Evolutionary conservation across 768 basidiomycete genomes (phyloP).

Genomic region (Boletus rubescentipes): DNA sequence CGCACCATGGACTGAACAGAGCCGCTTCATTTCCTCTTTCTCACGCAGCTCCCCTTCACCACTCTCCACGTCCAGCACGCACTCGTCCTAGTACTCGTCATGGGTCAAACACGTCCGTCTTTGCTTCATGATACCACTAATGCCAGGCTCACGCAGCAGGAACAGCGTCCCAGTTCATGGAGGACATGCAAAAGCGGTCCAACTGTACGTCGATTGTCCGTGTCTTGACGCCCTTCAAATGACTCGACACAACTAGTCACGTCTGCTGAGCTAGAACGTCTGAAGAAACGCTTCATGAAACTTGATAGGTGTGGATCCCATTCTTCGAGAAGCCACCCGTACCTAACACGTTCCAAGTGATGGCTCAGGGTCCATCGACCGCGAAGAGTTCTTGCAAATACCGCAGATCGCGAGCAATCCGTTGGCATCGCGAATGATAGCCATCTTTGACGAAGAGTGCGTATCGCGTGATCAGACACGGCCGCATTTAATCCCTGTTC

Average conservation of each 20-base stretch:
- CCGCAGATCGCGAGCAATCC: constrained; percentile 99
- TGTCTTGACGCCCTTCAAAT: background rate
- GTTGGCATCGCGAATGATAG: constrained; percentile 95
- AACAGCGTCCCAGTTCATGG: constrained; percentile 90
- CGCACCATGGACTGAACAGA: constrained; percentile 17
- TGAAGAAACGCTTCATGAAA: constrained; percentile 99
- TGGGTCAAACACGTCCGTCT: constrained; percentile 84
- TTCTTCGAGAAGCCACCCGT: background rate
- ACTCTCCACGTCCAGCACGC: background rate
- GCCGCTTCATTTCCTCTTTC: constrained; percentile 12
- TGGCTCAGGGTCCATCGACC: constrained; percentile 96
- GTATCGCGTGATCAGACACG: constrained; percentile 34
- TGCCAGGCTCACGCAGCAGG: constrained; percentile 6
- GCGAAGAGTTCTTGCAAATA: constrained; percentile 98
- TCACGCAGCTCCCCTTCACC: constrained; percentile 17
- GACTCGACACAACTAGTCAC: constrained; percentile 65
- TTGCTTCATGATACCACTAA: background rate
- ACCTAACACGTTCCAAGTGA: constrained; percentile 51
- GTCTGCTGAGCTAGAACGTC: constrained; percentile 85
- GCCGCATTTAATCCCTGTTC: background rate
- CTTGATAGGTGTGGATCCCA: constrained; percentile 71
- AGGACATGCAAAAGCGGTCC: constrained; percentile 95
- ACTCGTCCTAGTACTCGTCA: constrained; percentile 32
- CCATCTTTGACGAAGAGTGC: constrained; percentile 99
- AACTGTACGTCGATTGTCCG: constrained; percentile 73